Conservation (phyloP, 2,329 filamentous ascomycete species). For the Aspergillus sp. region DNA sequence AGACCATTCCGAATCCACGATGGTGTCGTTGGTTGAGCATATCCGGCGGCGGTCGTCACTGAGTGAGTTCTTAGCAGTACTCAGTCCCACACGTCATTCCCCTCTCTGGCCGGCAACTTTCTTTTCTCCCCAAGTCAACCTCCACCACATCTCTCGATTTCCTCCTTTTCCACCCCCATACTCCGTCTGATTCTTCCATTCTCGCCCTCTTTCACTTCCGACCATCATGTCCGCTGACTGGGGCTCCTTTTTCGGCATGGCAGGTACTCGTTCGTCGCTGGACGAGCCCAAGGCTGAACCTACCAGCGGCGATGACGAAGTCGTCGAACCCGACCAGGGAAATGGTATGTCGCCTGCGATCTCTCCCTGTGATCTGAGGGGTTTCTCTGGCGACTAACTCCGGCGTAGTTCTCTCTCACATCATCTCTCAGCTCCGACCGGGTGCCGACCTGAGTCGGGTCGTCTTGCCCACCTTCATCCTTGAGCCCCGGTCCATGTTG, state of each 20-base stretch:
- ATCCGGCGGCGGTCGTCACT: constrained; percentile 38
- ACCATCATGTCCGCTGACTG: constrained; percentile 28
- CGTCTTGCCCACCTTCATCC: constrained; percentile 93
- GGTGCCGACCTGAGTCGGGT: constrained; percentile 94
- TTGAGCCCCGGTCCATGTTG: constrained; percentile 96
- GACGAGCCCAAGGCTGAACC: constrained; percentile 49
- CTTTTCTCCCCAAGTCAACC: constrained; percentile 9
- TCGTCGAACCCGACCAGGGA: constrained; percentile 89
- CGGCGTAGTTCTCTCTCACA: constrained; percentile 79
- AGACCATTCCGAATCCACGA: background rate
- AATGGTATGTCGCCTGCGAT: constrained; percentile 65
- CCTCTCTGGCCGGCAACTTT: constrained; percentile 3
- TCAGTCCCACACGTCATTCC: constrained; percentile 18
- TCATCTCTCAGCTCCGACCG: constrained; percentile 94
- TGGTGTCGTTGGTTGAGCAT: constrained; percentile 26
- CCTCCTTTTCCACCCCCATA: background rate
- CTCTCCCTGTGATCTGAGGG: background rate
- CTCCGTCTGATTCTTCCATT: background rate
- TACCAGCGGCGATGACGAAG: constrained; percentile 66
- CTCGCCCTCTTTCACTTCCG: background rate
- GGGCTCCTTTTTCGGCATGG: constrained; percentile 20
- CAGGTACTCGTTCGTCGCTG: constrained; percentile 54
- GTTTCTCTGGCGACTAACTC: constrained; percentile 4
- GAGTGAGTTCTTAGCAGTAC: constrained; percentile 29
- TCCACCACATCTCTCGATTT: background rate